These are phyloP conservation scores for Aspergillus kassunensis DNA, from an alignment of 495 filamentous ascomycete genomes.

Conservation along the genomic window DNA sequence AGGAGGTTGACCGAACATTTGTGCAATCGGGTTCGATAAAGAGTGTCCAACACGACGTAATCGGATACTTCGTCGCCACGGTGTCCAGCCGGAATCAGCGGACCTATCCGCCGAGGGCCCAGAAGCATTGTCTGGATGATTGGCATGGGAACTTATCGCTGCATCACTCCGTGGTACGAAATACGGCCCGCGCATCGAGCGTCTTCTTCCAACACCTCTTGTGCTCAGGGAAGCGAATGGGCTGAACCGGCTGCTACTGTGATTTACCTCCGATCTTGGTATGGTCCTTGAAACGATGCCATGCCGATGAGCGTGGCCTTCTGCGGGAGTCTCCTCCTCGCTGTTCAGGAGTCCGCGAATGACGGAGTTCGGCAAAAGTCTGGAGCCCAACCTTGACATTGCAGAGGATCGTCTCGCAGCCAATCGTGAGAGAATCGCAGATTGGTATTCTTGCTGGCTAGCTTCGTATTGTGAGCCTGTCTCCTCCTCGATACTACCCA, in stretches of 20 bases:
- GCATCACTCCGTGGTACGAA: conserved; percentile 37
- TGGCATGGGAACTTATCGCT: conserved; percentile 23
- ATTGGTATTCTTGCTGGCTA: conserved; percentile 29
- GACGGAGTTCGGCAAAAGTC: conserved; percentile 47
- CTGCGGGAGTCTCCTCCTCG: conserved; percentile 46
- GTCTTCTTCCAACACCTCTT: conserved; percentile 37
- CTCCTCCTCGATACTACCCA: conserved; percentile 37
- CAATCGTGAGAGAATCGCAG: conserved; percentile 37
- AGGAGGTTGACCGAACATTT: conserved; percentile 42
- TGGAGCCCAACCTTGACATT: conserved; percentile 49
- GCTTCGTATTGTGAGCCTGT: conserved; percentile 22
- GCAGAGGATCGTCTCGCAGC: conserved; percentile 47
- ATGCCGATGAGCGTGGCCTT: conserved; percentile 48
- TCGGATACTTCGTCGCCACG: conserved; percentile 43
- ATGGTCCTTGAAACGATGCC: conserved; percentile 38
- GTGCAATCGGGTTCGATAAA: conserved; percentile 40
- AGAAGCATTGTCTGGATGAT: conserved; percentile 20
- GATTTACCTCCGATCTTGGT: conserved; percentile 34
- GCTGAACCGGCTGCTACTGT: conserved; percentile 40
- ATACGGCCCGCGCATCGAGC: conserved; percentile 35
- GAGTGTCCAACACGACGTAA: conserved; percentile 44
- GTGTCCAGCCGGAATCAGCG: conserved; percentile 31
- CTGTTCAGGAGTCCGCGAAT: conserved; percentile 42
- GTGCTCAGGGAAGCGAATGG: conserved; percentile 40
- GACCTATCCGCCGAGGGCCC: conserved; percentile 22